These are phyloP conservation scores for Exophiala viscosa DNA, from an alignment of 2,329 filamentous ascomycete species.

Conservation along the genomic window DNA sequence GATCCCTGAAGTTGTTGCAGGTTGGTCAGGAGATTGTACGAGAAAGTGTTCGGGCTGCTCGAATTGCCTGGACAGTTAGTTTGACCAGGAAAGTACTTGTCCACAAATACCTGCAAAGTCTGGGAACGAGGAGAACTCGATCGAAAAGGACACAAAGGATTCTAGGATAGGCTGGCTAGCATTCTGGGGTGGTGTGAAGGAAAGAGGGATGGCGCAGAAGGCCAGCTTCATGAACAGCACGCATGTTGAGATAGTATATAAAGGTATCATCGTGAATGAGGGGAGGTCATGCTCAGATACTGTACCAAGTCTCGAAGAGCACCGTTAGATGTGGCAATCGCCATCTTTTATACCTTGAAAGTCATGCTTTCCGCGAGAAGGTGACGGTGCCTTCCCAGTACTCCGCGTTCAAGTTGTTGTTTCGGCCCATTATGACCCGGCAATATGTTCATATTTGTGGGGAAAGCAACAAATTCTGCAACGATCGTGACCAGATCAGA, in stretches of 20 bases:
- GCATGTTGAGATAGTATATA: background rate
- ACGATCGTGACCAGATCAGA: background rate
- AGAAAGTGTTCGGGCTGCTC: conserved; percentile 57
- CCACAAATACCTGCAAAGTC: conserved; percentile 44
- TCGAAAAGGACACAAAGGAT: conserved; percentile 51
- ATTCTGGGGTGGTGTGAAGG: conserved; percentile 12
- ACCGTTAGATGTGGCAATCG: background rate
- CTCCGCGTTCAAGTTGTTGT: background rate
- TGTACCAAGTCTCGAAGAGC: background rate
- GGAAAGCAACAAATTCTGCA: background rate
- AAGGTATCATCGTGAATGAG: background rate
- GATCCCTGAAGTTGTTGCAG: conserved; percentile 52
- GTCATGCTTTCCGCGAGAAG: too few species aligned
- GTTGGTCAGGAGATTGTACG: conserved; percentile 58
- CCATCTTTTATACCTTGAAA: too few species aligned
- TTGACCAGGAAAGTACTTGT: conserved; percentile 16
- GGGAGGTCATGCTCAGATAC: background rate
- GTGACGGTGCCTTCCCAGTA: background rate
- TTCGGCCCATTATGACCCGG: background rate
- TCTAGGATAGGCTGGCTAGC: conserved; percentile 31
- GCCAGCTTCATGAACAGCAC: conserved; percentile 5
- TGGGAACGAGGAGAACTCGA: conserved; percentile 52
- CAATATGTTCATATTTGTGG: background rate
- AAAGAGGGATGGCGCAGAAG: conserved; percentile 11
- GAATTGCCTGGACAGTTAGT: conserved; percentile 43